Evolutionary conservation across 1,139 yeast genomes (phyloP).

Genomic region (Sugiyamaella novakii): DNA sequence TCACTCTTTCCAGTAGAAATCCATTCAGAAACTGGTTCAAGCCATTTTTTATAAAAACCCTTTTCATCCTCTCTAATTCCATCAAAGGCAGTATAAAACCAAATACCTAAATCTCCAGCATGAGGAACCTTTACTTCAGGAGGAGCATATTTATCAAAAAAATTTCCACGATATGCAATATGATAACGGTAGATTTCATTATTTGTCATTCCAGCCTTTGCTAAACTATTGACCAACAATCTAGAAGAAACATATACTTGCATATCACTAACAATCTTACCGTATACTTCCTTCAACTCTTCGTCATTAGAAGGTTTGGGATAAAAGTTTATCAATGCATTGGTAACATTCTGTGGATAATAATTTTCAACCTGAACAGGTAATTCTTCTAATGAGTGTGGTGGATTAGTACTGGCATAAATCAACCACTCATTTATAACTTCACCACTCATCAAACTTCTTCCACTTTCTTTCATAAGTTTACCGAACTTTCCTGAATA

Average conservation of each 20-base stretch:
- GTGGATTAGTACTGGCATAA: slow-evolving; percentile 47
- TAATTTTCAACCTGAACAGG: slow-evolving; percentile 50
- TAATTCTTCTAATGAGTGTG: slow-evolving; percentile 62
- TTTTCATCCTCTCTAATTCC: slow-evolving; percentile 40
- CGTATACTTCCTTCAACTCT: slow-evolving; percentile 36
- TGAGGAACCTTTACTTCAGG: slow-evolving; percentile 41
- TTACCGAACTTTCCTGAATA: slow-evolving; percentile 42
- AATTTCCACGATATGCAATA: slow-evolving; percentile 41
- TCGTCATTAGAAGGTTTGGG: slow-evolving; percentile 26
- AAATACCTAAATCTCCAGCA: slow-evolving; percentile 41
- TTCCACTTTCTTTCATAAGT: slow-evolving; percentile 33
- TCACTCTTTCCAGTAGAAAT: slow-evolving; percentile 29
- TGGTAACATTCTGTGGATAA: slow-evolving; percentile 41
- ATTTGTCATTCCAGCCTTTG: slow-evolving; percentile 37
- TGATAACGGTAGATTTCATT: slow-evolving; percentile 41
- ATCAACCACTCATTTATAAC: slow-evolving; percentile 44
- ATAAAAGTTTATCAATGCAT: slow-evolving; percentile 40
- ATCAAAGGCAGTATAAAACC: slow-evolving; percentile 39
- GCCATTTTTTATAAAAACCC: slow-evolving; percentile 32
- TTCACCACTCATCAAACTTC: slow-evolving; percentile 45
- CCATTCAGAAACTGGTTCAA: slow-evolving; percentile 39
- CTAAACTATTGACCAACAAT: slow-evolving; percentile 40
- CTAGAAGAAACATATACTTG: slow-evolving; percentile 47
- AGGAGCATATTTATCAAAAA: slow-evolving; percentile 37
- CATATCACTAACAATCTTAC: slow-evolving; percentile 45